Evolutionary conservation across 768 basidiomycete genomes (phyloP).

Genomic region (Trametes punicea): DNA sequence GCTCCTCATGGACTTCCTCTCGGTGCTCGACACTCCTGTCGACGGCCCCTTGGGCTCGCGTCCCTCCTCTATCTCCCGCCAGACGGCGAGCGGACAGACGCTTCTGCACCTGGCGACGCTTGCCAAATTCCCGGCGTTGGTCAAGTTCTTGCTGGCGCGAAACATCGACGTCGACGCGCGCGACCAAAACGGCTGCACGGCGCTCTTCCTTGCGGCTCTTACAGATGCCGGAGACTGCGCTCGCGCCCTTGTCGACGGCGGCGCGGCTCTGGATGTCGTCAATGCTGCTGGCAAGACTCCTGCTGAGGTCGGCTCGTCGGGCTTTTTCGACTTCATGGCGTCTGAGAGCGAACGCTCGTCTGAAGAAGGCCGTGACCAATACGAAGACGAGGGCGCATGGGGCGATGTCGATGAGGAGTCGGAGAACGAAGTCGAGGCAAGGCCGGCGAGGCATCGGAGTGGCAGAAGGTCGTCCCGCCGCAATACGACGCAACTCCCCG

Average conservation of each 20-base stretch:
- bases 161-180: conserved; percentile 78
- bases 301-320: conserved; percentile 49
- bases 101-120: conserved; percentile 85
- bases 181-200: conserved; percentile 88
- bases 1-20: conserved; percentile 76
- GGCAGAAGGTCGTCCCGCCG: conserved; percentile 12
- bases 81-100: conserved; percentile 75
- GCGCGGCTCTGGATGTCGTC: conserved; percentile 78
- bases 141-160: conserved; percentile 66
- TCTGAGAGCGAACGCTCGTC: conserved; percentile 22
- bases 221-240: conserved; percentile 61
- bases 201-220: conserved; percentile 82
- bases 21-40: conserved; percentile 65
- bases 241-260: conserved; percentile 65
- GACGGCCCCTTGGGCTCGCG: conserved; percentile 46
- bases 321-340: conserved; percentile 42
- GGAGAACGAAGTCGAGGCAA: conserved; percentile 35
- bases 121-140: conserved; percentile 70
- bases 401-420: conserved; percentile 71
- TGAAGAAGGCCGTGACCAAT: conserved; percentile 29
- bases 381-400: conserved; percentile 59
- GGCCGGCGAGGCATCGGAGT: background rate
- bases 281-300: conserved; percentile 69
- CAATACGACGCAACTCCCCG: conserved; percentile 5
- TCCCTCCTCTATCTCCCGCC: conserved; percentile 61